Percentiles rank a stretch among this genome's conserved stretches.
Evolutionary conservation across 805 yeast genomes (phyloP).

Genomic region (Wickerhamiella vanderwaltii): DNA sequence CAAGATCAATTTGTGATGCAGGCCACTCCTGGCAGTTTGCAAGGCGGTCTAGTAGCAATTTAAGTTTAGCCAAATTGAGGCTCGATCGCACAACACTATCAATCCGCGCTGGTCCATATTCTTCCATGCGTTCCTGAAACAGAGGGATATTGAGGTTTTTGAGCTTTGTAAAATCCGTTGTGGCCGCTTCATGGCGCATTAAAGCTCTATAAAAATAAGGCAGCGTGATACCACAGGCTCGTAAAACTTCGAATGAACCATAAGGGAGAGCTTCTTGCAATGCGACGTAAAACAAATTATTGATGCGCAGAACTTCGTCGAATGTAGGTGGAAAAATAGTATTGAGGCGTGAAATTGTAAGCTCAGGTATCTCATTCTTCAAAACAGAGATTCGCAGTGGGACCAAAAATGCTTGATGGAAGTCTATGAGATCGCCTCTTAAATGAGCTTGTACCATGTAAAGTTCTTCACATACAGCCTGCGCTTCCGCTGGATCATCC

Average conservation of each 20-base stretch:
- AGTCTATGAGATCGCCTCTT: conserved; percentile 57
- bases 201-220: conserved; percentile 90
- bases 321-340: conserved; percentile 86
- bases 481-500: conserved; percentile 30
- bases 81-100: conserved; percentile 57
- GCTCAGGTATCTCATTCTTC: conserved; percentile 37
- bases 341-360: conserved; percentile 57
- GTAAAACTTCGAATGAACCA: conserved; percentile 66
- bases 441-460: conserved; percentile 60
- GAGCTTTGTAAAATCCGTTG: conserved; percentile 45
- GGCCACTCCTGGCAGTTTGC: conserved; percentile 39
- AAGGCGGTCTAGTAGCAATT: conserved; percentile 54
- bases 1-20: conserved; percentile 22
- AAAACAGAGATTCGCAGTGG: conserved; percentile 64
- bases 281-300: conserved; percentile 71
- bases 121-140: conserved; percentile 27
- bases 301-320: conserved; percentile 83
- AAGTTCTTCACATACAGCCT: conserved; percentile 53
- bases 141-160: conserved; percentile 34
- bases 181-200: conserved; percentile 88
- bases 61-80: conserved; percentile 57
- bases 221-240: conserved; percentile 67
- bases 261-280: conserved; percentile 50
- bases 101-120: conserved; percentile 37
- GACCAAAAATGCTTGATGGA: conserved; percentile 65